These are phyloP conservation scores for Paramecium primaurelia DNA, from an alignment of 73 alveolate genomes.

Conservation along the genomic window DNA sequence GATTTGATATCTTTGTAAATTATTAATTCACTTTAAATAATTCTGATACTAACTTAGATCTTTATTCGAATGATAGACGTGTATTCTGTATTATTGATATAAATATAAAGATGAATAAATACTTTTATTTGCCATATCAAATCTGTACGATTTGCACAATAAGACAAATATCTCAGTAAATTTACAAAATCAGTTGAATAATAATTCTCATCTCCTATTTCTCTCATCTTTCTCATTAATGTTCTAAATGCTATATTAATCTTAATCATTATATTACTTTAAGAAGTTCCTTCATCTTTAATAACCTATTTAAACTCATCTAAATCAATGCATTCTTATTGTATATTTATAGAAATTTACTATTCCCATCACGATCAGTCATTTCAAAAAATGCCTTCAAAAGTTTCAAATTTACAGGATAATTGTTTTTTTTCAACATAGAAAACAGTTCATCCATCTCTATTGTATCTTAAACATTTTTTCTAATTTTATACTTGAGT, in stretches of 20 bases:
- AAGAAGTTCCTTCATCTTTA: neutral
- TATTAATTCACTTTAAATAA: neutral
- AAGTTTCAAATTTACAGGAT: neutral
- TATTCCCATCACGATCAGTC: slow-evolving; percentile 20
- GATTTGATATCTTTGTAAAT: neutral
- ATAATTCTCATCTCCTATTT: slow-evolving; percentile 26
- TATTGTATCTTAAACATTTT: neutral
- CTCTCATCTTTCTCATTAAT: slow-evolving; percentile 33
- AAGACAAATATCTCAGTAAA: slow-evolving; percentile 1
- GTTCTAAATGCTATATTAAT: neutral
- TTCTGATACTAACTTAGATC: neutral
- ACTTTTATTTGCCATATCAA: neutral
- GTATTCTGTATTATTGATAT: neutral
- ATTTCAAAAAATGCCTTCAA: neutral
- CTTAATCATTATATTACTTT: neutral
- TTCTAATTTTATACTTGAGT: neutral
- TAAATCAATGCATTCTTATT: slow-evolving; percentile 12
- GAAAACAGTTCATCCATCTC: slow-evolving; percentile 22
- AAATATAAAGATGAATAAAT: neutral
- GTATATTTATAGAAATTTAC: neutral
- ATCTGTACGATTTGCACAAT: neutral
- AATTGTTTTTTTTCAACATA: neutral
- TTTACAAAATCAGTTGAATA: slow-evolving; percentile 40
- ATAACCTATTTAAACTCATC: slow-evolving; percentile 13
- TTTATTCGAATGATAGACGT: neutral